Percentiles rank a stretch among this genome's conserved stretches.
phyloP scores from a whole-genome alignment of 2,329 filamentous ascomycete genomes.

The Botrytis hyacinthi region DNA sequence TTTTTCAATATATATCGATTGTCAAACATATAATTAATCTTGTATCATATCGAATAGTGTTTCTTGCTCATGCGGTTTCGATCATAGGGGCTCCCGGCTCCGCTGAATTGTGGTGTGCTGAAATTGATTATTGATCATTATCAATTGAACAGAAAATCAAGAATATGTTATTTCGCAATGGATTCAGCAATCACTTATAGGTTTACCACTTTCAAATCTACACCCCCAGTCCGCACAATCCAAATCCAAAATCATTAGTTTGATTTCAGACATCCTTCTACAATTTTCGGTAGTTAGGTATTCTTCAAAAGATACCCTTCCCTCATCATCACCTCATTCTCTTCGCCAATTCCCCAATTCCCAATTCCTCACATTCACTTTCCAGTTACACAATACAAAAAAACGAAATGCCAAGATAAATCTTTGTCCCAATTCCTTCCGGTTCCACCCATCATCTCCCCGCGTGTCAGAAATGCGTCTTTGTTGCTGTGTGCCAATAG shows the following conservation, averaged over 20 bases:
- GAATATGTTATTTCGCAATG: neutral
- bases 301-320: too few relatives aligned
- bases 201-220: neutral
- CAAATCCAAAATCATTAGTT: neutral
- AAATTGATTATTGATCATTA: neutral
- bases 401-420: too few relatives aligned
- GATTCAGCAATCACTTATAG: fast-evolving
- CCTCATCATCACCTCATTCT: too few relatives aligned
- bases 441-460: neutral
- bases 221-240: neutral
- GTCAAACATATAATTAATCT: neutral
- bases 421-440: neutral
- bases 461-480: neutral
- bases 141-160: neutral
- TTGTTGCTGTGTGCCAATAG: slow-evolving; percentile 1
- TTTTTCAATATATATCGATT: slow-evolving; percentile 1
- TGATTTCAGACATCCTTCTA: neutral
- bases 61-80: neutral
- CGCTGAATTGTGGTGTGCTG: neutral
- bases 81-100: too few relatives aligned
- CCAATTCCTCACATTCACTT: too few relatives aligned
- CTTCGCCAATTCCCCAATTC: too few relatives aligned
- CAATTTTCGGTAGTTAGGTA: too few relatives aligned
- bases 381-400: too few relatives aligned
- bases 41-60: slow-evolving; percentile 3